These are phyloP conservation scores for Cucurbitaria berberidis DNA, from an alignment of 2,329 filamentous ascomycete genomes.

Conservation along the genomic window DNA sequence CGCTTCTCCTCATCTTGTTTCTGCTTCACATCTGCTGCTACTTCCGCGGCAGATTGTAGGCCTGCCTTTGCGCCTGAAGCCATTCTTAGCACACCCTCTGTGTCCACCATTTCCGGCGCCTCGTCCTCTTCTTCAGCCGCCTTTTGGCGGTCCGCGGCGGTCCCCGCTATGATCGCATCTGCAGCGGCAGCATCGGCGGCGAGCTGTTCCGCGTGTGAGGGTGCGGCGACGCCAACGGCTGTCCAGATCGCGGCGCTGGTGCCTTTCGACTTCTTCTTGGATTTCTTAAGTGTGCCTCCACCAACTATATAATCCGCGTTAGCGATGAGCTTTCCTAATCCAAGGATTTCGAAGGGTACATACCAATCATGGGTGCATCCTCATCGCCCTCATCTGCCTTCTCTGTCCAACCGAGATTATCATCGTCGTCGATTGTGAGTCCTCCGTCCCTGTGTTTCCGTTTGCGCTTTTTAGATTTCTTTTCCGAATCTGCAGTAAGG, in stretches of 20 bases:
- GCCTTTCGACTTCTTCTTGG: constrained; percentile 68
- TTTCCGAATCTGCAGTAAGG: constrained; percentile 69
- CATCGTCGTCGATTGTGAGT: constrained; percentile 59
- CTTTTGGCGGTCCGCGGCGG: constrained; percentile 67
- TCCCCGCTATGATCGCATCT: constrained; percentile 77
- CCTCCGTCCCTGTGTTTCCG: constrained; percentile 51
- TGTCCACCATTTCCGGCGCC: constrained; percentile 47
- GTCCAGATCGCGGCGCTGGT: constrained; percentile 65
- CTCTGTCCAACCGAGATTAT: constrained; percentile 59
- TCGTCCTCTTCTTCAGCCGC: constrained; percentile 55
- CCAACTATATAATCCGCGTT: constrained; percentile 41
- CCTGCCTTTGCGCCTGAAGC: constrained; percentile 87
- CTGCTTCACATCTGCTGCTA: constrained; percentile 63
- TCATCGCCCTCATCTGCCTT: constrained; percentile 62
- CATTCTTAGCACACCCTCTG: constrained; percentile 66
- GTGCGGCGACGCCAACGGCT: constrained; percentile 63
- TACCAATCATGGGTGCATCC: constrained; percentile 56
- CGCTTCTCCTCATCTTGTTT: constrained; percentile 69
- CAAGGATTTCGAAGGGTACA: constrained; percentile 28
- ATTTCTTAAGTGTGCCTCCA: constrained; percentile 39
- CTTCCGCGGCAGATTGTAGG: constrained; percentile 81
- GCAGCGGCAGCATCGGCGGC: constrained; percentile 76
- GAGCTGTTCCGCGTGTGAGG: constrained; percentile 61
- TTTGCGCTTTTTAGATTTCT: constrained; percentile 61
- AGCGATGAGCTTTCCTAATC: background rate